Percentiles rank a stretch among this genome's conserved stretches.
These are phyloP conservation scores for Ascochyta koolunga DNA, from an alignment of 2,329 filamentous ascomycete genomes.

Conservation along the genomic window DNA sequence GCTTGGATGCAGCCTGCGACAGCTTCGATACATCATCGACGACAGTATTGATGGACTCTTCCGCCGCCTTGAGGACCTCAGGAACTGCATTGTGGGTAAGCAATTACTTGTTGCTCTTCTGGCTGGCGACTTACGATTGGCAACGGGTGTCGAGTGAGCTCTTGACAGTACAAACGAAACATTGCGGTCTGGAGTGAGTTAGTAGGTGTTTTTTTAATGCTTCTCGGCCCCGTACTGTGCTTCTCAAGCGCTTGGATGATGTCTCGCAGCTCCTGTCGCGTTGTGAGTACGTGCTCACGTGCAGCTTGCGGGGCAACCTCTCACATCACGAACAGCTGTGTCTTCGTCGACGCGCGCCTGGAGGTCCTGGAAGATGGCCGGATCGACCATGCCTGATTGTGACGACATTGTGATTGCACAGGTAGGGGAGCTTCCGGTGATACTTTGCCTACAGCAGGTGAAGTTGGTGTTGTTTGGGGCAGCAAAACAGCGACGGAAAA, in stretches of 20 bases:
- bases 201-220: background rate
- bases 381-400: constrained; percentile 68
- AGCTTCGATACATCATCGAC: constrained; percentile 74
- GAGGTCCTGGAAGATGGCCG: constrained; percentile 83
- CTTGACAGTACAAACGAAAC: constrained; percentile 84
- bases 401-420: constrained; percentile 31
- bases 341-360: constrained; percentile 92
- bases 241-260: constrained; percentile 84
- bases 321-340: constrained; percentile 74
- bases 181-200: constrained; percentile 64
- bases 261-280: constrained; percentile 70
- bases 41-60: constrained; percentile 73
- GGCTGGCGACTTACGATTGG: constrained; percentile 58
- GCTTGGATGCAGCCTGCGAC: constrained; percentile 74
- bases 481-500: constrained; percentile 16
- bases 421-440: background rate
- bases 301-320: constrained; percentile 19
- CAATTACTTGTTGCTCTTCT: background rate
- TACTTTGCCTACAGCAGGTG: background rate
- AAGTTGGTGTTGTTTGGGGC: constrained; percentile 13
- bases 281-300: constrained; percentile 40
- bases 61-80: constrained; percentile 71
- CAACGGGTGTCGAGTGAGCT: constrained; percentile 83
- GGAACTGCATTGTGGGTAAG: constrained; percentile 60
- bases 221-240: constrained; percentile 57